These are phyloP conservation scores for Nigrospora oryzae DNA, from an alignment of 2,329 filamentous ascomycete genomes.

Conservation along the genomic window DNA sequence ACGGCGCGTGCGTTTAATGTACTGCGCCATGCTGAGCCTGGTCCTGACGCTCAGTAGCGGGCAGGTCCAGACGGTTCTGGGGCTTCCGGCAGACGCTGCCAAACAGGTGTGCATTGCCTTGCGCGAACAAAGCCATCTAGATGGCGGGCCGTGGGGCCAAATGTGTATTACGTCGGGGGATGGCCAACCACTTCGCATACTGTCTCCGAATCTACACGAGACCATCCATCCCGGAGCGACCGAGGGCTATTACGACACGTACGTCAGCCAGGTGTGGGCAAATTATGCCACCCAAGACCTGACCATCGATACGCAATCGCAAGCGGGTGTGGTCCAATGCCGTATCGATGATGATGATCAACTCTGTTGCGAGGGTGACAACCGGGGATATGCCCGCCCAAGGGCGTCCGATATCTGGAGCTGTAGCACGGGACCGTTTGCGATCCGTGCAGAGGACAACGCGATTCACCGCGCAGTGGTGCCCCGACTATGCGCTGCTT, in stretches of 20 bases:
- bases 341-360: conserved; percentile 17
- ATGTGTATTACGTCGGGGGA: conserved; percentile 16
- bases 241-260: conserved; percentile 31
- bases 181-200: conserved; percentile 30
- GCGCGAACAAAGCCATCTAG: neutral
- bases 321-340: conserved; percentile 29
- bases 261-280: conserved; percentile 38
- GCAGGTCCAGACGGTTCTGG: conserved; percentile 17
- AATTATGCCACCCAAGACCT: conserved; percentile 28
- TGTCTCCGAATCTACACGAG: conserved; percentile 34
- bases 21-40: conserved; percentile 31
- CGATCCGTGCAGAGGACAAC: conserved; percentile 25
- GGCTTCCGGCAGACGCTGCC: neutral
- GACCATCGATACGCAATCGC: conserved; percentile 27
- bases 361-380: conserved; percentile 32
- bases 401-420: conserved; percentile 36
- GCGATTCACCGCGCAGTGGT: conserved; percentile 31
- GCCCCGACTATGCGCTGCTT: conserved; percentile 40
- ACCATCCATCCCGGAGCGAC: conserved; percentile 25
- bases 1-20: too few relatives aligned
- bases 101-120: neutral
- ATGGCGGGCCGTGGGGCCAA: neutral
- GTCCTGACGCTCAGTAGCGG: conserved; percentile 27
- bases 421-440: conserved; percentile 40
- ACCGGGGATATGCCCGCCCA: conserved; percentile 13